Evolutionary conservation across 1,284 basidiomycete species (phyloP), one percentile per base, ranked within the genome.

Genomic region (Irpex sp.): DNA sequence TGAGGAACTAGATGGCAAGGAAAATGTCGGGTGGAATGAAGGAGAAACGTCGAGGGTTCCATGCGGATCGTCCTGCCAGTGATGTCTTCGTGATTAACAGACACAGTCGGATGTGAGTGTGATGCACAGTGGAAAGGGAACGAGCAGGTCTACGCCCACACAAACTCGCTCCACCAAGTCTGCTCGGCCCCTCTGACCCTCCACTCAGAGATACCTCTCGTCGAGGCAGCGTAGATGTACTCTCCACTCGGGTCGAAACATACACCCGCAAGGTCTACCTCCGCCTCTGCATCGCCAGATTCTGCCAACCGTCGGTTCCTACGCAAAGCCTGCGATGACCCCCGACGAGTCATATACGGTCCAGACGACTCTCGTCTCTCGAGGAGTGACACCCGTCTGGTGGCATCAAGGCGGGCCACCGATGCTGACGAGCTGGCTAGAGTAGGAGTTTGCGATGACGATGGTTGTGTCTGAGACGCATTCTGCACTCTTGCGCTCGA

Each of bases 181-280:
- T 83, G 85, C 59, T 85, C 83, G 19, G 80, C 79, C 3, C 85
- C 86, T 42, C 76, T 73, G 21, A 90, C 76, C 35, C 76, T 75
- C 86, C 86, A 91, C 69, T 90, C 88, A 4, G 80, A 82, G 16
- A 91, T 74, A 28, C 85, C 84, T 60, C 78, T 76, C 58, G 80
- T 79, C 52, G 83, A 82, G 36, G 85, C 87, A 49, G 87, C 88
- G 69, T 92, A 92, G 60, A 92, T 73, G 67, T 76, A 79, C 65
- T 80, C 77, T 4, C 90, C 90, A 33, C 71, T 77, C 14, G 88
- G 87, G 72, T 91, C 90, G 67, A 91, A 91, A 66, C 88, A 89
- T 56, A 83, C 77, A 8, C 90, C 90, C 0, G 87, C 87, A 55
- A 91, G 74, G 68, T 92, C 86, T 56, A 85, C 69, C 66, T 87